These are phyloP conservation scores for Canna indica DNA, from an alignment of 176 grass and related monocot species.

Conservation along the genomic window DNA sequence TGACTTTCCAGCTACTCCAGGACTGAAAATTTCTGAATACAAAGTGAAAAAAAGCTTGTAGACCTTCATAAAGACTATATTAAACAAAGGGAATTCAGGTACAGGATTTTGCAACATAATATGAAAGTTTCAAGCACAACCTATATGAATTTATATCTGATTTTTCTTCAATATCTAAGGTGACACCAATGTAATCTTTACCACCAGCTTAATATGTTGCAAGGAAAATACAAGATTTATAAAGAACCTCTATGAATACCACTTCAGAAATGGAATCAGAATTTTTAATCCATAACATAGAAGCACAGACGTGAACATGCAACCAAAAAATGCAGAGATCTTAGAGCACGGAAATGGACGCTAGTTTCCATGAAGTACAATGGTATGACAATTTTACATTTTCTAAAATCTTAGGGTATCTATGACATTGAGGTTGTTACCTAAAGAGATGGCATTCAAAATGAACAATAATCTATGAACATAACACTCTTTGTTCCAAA, in stretches of 20 bases:
- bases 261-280: not conserved
- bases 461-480: too few species aligned
- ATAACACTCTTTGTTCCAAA: too few species aligned
- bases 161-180: not conserved
- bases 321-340: too few species aligned
- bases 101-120: not conserved
- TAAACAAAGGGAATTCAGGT: not conserved
- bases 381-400: too few species aligned
- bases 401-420: too few species aligned
- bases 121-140: not conserved
- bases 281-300: too few species aligned
- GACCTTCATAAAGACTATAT: not conserved
- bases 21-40: conserved; percentile 32
- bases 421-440: too few species aligned
- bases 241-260: not conserved
- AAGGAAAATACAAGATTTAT: not conserved
- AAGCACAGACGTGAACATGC: too few species aligned
- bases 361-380: too few species aligned
- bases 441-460: too few species aligned
- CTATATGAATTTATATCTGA: not conserved
- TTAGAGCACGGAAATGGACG: too few species aligned
- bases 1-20: conserved; percentile 17
- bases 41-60: conserved; percentile 1
- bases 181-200: not conserved
- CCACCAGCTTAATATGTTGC: not conserved